Percentiles rank a stretch among this genome's conserved stretches.
Conservation (phyloP, 1,284 basidiomycete genomes). For the Trametes hirsuta region DNA sequence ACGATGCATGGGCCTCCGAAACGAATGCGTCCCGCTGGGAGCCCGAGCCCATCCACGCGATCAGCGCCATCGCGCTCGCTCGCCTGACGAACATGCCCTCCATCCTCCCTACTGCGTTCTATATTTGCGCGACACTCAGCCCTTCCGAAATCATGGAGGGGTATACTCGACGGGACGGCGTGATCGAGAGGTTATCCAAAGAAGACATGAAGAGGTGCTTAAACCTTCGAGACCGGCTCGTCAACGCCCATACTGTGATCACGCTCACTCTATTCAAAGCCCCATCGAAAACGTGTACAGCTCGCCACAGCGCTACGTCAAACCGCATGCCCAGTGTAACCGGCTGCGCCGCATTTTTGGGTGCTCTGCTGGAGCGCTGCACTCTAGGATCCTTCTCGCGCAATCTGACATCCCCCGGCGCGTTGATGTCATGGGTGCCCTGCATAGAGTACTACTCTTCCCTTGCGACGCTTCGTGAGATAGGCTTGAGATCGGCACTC, state of each 20-base stretch:
- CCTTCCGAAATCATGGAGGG: background rate
- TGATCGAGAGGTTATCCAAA: background rate
- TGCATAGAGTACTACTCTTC: too few relatives aligned
- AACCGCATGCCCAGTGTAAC: too few relatives aligned
- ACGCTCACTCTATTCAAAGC: too few relatives aligned
- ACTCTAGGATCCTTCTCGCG: too few relatives aligned
- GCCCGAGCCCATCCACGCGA: constrained; percentile 12
- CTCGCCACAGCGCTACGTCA: too few relatives aligned
- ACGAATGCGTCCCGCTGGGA: background rate
- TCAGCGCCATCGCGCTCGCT: constrained; percentile 14
- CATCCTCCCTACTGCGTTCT: constrained; percentile 5
- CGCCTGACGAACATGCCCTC: constrained; percentile 6
- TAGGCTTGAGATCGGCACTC: too few relatives aligned
- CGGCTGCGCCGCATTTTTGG: too few relatives aligned
- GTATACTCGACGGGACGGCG: background rate
- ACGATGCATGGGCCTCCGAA: constrained; percentile 2
- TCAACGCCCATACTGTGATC: background rate
- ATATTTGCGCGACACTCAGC: background rate
- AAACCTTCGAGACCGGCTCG: background rate
- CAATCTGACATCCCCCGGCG: too few relatives aligned
- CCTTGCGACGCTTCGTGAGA: too few relatives aligned
- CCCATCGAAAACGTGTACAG: too few relatives aligned
- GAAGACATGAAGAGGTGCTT: background rate
- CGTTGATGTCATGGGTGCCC: too few relatives aligned
- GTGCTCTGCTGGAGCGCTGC: too few relatives aligned